Evolutionary conservation across 148 eudicot species (phyloP).

Genomic region (Nepenthes mirabilis): DNA sequence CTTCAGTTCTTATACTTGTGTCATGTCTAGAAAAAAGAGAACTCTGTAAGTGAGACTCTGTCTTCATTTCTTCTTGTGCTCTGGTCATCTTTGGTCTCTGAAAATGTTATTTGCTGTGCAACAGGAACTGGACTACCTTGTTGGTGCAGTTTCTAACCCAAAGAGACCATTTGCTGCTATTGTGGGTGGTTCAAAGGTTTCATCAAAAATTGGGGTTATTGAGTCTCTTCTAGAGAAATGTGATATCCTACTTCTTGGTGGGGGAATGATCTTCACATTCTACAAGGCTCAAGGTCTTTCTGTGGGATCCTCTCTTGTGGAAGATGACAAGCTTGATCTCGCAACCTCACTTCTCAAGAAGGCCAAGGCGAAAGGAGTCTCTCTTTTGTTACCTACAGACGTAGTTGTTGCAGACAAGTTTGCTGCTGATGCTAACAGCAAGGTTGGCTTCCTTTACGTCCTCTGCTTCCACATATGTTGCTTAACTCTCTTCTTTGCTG

Average conservation of each 20-base stretch:
- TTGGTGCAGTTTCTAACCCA: slow-evolving; percentile 73
- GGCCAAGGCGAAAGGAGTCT: slow-evolving; percentile 75
- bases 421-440: slow-evolving; percentile 85
- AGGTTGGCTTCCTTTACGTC: slow-evolving; percentile 22
- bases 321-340: slow-evolving; percentile 85
- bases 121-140: slow-evolving; percentile 86
- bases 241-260: slow-evolving; percentile 69
- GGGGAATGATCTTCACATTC: slow-evolving; percentile 89
- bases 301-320: slow-evolving; percentile 81
- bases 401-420: slow-evolving; percentile 73
- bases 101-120: too few relatives aligned
- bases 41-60: too few relatives aligned
- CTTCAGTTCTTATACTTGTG: too few relatives aligned
- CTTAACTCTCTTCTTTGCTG: too few relatives aligned
- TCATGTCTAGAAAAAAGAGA: too few relatives aligned
- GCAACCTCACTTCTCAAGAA: slow-evolving; percentile 70
- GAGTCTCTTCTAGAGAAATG: slow-evolving; percentile 71
- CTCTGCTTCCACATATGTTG: too few relatives aligned
- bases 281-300: slow-evolving; percentile 80
- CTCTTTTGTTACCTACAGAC: slow-evolving; percentile 62
- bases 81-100: too few relatives aligned
- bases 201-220: slow-evolving; percentile 78
- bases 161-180: slow-evolving; percentile 94
- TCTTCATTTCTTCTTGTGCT: too few relatives aligned
- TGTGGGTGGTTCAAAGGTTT: slow-evolving; percentile 91